phyloP scores from a whole-genome alignment of 768 basidiomycete species.

The Boletus sp. region DNA sequence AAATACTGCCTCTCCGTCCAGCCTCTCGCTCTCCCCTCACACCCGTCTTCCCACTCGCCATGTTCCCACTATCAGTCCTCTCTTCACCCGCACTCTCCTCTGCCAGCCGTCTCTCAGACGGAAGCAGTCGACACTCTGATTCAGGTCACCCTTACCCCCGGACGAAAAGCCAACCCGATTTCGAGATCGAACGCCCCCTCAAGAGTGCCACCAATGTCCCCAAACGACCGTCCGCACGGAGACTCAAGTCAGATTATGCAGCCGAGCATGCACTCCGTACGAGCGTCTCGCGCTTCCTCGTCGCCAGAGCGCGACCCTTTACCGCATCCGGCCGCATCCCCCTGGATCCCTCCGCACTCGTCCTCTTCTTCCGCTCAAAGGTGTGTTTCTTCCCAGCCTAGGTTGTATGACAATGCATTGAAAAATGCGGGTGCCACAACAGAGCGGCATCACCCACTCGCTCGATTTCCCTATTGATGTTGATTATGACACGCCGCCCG shows the following conservation, averaged over 20 bases:
- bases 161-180: constrained; percentile 48
- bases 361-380: constrained; percentile 79
- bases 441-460: constrained; percentile 79
- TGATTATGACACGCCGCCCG: constrained; percentile 70
- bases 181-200: constrained; percentile 62
- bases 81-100: constrained; percentile 33
- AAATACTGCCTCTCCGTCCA: constrained; percentile 27
- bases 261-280: constrained; percentile 54
- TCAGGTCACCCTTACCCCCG: constrained; percentile 35
- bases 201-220: constrained; percentile 33
- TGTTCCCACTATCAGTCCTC: constrained; percentile 31
- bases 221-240: constrained; percentile 33
- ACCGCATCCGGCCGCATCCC: constrained; percentile 68
- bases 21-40: constrained; percentile 12
- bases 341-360: constrained; percentile 62
- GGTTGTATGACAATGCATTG: neutral
- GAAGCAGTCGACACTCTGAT: constrained; percentile 35
- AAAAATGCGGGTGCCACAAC: neutral
- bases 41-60: constrained; percentile 13
- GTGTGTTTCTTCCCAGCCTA: constrained; percentile 35
- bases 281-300: constrained; percentile 53
- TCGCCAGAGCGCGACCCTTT: constrained; percentile 60
- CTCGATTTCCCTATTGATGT: constrained; percentile 82
- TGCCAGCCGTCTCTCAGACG: constrained; percentile 41
- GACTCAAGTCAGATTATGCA: constrained; percentile 44